A percentile compares a stretch with the other conserved stretches of the same genome.
phyloP scores from a whole-genome alignment of 164 flowering plant genomes.

The Vitis amurensis region DNA sequence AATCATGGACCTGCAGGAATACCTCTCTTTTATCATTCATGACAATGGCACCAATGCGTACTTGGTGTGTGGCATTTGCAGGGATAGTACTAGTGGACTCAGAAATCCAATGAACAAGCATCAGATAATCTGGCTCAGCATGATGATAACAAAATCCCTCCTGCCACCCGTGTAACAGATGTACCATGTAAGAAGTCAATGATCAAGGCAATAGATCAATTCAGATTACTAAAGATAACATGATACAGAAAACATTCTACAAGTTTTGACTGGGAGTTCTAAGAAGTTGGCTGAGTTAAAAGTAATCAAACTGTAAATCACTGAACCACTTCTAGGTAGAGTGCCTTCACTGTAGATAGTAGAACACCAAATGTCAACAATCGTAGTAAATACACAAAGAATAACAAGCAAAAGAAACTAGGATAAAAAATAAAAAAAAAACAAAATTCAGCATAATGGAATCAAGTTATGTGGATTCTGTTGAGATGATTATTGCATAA shows the following conservation, averaged over 20 bases:
- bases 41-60: slow-evolving; percentile 49
- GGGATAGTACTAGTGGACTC: slow-evolving; percentile 36
- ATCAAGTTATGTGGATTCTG: background rate
- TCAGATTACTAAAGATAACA: background rate
- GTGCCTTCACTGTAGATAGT: too few relatives aligned
- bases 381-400: too few relatives aligned
- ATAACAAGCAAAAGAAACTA: background rate
- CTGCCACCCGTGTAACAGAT: slow-evolving; percentile 19
- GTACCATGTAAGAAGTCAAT: background rate
- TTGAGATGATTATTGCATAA: background rate
- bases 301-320: too few relatives aligned
- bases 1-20: slow-evolving; percentile 1
- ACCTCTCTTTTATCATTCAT: slow-evolving; percentile 55
- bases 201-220: background rate
- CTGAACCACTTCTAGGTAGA: too few relatives aligned
- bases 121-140: slow-evolving; percentile 46
- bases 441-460: background rate
- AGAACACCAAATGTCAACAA: too few relatives aligned
- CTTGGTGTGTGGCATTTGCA: slow-evolving; percentile 50
- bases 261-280: background rate
- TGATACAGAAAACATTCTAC: background rate
- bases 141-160: slow-evolving; percentile 55
- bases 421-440: background rate
- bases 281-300: too few relatives aligned
- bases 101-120: slow-evolving; percentile 58